Evolutionary conservation across 2,329 filamentous ascomycete genomes (phyloP), one percentile per base, ranked within the genome.

Genomic region (Leptoxyphium fumago): DNA sequence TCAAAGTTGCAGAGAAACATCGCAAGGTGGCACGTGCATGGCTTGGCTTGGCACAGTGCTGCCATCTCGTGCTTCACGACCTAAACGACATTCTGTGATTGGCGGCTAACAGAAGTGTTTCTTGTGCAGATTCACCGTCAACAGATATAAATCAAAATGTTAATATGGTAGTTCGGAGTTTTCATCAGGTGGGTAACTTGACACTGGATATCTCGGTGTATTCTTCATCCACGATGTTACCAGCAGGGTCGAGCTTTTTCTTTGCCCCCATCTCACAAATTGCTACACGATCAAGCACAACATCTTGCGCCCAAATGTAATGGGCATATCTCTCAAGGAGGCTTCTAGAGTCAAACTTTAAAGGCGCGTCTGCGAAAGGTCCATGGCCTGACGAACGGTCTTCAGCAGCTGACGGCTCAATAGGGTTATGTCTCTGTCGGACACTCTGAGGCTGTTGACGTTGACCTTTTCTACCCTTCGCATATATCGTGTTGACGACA

Each of bases 201-300:
- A 54, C 44, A 43, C 45, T 52, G 13, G 59, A 67, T 44, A 78
- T 64, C 46, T 71, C 65, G 18, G 60, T 64, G 54, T 79, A 78
- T 52, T 65, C 61, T 58, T 76, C 68, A 14, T 66, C 67, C 30
- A 75, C 52, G 1, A 70, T 60, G 11, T 64, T 73, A 2, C 71
- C 68, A 15, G 58, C 57, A 1, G 64, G 64, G 30, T 72, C 64
- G 7, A 73, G 66, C 26, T 76, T 65, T 53, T 74, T 78, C 68
- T 79, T 82, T 9, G 86, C 86, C 0, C 88, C 86, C 88, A 95
- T 94, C 57, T 77, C 78, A 59, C 86, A 95, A 32, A 95, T 79
- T 41, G 80, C 78, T 36, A 95, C 64, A 46, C 69, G 74, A 45
- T 85, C 77, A n/a, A 94, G 59, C 13, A 68, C 65, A 18, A 89